Conservation (phyloP, 140 eudicot genomes). For the Cichorium intybus region DNA sequence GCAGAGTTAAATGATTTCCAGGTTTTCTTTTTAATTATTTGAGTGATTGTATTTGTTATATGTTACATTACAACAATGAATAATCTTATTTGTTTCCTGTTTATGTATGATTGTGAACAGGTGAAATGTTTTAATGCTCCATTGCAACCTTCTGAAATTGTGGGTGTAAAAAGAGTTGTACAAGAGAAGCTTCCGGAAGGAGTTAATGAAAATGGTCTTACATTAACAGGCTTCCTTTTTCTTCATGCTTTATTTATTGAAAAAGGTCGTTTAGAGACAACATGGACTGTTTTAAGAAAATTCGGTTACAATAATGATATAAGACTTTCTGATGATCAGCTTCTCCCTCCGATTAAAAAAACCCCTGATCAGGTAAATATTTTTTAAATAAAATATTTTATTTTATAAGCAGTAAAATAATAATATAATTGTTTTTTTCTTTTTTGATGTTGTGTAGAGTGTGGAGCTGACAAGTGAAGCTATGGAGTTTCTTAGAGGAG, state of each 20-base stretch:
- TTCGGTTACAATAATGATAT: slow-evolving; percentile 89
- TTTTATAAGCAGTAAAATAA: neutral
- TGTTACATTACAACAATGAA: neutral
- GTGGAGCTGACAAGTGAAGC: slow-evolving; percentile 97
- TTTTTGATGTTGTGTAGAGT: slow-evolving; percentile 50
- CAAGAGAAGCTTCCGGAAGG: slow-evolving; percentile 93
- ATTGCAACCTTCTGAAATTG: slow-evolving; percentile 88
- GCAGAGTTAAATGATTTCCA: slow-evolving; percentile 94
- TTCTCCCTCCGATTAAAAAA: slow-evolving; percentile 69
- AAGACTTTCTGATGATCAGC: slow-evolving; percentile 70
- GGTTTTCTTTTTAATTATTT: slow-evolving; percentile 37
- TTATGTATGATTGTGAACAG: slow-evolving; percentile 36
- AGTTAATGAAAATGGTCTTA: slow-evolving; percentile 83
- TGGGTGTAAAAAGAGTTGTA: slow-evolving; percentile 97
- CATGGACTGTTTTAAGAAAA: slow-evolving; percentile 95
- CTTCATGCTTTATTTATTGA: slow-evolving; percentile 95
- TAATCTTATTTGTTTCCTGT: neutral
- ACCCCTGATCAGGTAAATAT: slow-evolving; percentile 80
- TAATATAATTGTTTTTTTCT: slow-evolving; percentile 1
- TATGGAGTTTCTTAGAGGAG: slow-evolving; percentile 69
- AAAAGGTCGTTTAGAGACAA: slow-evolving; percentile 93
- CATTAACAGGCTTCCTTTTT: slow-evolving; percentile 86
- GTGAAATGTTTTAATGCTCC: slow-evolving; percentile 98
- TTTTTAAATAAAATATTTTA: neutral
- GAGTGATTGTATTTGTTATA: neutral